phyloP scores from a whole-genome alignment of 441 rosid genomes.

The Pelargonium fulgidum region DNA sequence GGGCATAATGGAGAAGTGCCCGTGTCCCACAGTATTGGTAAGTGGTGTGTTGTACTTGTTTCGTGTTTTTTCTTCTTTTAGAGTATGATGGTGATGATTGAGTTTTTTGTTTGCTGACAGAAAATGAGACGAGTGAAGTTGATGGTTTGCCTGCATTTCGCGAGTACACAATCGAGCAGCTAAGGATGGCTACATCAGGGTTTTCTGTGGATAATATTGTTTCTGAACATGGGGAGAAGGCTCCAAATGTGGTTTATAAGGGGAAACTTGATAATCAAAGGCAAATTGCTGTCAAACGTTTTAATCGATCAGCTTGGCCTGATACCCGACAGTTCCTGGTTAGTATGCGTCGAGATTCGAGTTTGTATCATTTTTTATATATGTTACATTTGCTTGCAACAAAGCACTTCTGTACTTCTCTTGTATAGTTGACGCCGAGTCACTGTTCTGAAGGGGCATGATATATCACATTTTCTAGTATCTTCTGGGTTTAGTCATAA shows the following conservation, averaged over 20 bases:
- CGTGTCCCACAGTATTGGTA: slow-evolving; percentile 34
- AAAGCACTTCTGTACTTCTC: no score
- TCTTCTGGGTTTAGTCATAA: no score
- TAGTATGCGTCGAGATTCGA: background rate
- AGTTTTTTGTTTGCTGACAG: slow-evolving; percentile 26
- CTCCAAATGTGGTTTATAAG: slow-evolving; percentile 54
- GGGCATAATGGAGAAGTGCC: slow-evolving; percentile 30
- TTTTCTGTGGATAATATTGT: slow-evolving; percentile 51
- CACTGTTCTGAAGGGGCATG: no score
- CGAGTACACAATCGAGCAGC: slow-evolving; percentile 50
- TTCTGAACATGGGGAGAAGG: slow-evolving; percentile 51
- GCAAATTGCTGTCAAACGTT: slow-evolving; percentile 51
- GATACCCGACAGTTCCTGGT: slow-evolving; percentile 53
- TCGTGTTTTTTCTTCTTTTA: slow-evolving; percentile 7
- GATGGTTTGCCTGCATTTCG: slow-evolving; percentile 43
- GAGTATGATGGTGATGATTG: slow-evolving; percentile 6
- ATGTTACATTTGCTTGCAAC: background rate
- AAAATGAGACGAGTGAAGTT: slow-evolving; percentile 38
- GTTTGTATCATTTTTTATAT: background rate
- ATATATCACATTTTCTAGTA: no score
- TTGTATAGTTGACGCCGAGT: no score
- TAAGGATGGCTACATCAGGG: slow-evolving; percentile 49
- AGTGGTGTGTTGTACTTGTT: slow-evolving; percentile 18
- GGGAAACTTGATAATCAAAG: slow-evolving; percentile 48
- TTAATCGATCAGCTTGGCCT: slow-evolving; percentile 56